These are phyloP conservation scores for Exophiala mesophila DNA, from an alignment of 2,329 filamentous ascomycete species.

Conservation along the genomic window DNA sequence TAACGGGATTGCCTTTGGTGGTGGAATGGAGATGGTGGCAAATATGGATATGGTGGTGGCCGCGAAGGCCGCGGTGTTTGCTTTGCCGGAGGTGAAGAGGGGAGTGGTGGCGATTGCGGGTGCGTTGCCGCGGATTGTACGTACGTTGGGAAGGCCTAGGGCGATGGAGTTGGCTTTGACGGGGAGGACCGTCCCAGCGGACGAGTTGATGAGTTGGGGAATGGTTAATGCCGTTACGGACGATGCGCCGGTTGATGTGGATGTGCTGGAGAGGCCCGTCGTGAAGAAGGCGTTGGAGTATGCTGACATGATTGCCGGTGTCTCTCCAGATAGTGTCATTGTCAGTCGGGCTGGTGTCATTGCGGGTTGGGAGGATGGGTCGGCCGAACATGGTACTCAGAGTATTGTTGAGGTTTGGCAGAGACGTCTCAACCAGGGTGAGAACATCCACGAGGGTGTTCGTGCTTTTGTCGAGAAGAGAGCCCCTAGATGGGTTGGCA, in stretches of 20 bases:
- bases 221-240: conserved; percentile 49
- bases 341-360: conserved; percentile 67
- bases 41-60: conserved; percentile 70
- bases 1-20: conserved; percentile 69
- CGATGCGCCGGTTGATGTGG: conserved; percentile 15
- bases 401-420: conserved; percentile 52
- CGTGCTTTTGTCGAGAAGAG: conserved; percentile 72
- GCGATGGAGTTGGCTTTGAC: conserved; percentile 69
- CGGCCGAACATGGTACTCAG: conserved; percentile 59
- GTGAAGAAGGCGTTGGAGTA: conserved; percentile 50
- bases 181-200: conserved; percentile 55
- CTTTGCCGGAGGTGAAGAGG: conserved; percentile 64
- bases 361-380: conserved; percentile 66
- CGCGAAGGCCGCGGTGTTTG: conserved; percentile 52
- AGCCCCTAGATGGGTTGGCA: conserved; percentile 59
- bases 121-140: conserved; percentile 63
- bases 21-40: conserved; percentile 69
- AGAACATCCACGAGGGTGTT: conserved; percentile 71
- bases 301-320: conserved; percentile 57
- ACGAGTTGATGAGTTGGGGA: conserved; percentile 60
- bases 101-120: conserved; percentile 68
- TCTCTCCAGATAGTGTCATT: conserved; percentile 70
- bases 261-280: conserved; percentile 15
- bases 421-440: conserved; percentile 41
- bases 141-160: conserved; percentile 61